Evolutionary conservation across 108 stramenopile species (phyloP), one percentile per base, ranked within the genome.

Genomic region (Nitzschia sp.): DNA sequence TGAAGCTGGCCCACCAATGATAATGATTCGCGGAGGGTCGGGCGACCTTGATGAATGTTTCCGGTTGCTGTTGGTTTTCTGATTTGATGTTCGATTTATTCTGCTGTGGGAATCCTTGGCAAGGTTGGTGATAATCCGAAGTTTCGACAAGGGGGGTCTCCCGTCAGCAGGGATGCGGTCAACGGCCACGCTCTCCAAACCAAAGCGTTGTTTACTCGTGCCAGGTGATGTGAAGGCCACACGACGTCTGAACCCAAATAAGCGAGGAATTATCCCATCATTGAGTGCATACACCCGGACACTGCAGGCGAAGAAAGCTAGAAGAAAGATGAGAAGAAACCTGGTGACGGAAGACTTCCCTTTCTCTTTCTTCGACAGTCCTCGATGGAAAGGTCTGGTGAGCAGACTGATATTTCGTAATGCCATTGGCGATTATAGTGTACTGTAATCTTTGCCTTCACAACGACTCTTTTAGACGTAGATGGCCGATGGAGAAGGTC

Each of bases 1-100:
- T 15, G 97, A 94, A 22, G 97, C 98, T 6, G 97, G 94, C 58
- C 93, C 90, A 41, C 95, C 96, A 3, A 96, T 66, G 58, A 97
- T 95, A 23, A 94, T 58, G 28, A 58, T 58, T n/a, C 57, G 57
- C 11, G 57, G 57, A 2, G 57, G 57, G 28, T 58, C 30, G 15
- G 11, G 27, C 13, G 13, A 41, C 13, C 38, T 41, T 41, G 38
- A 41, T 41, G 13, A 9, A 6, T 41, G 38, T 13, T 41, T 41
- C 13, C 38, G 38, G 6, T 41, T 41, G 38, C 38, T 41, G 6
- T 41, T 41, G 38, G n/a, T n/a, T n/a, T n/a, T n/a, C n/a, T n/a
- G n/a, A n/a, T n/a, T n/a, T n/a, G n/a, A n/a, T n/a, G n/a, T n/a
- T n/a, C n/a, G n/a, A n/a, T n/a, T n/a, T n/a, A n/a, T n/a, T n/a